Evolutionary conservation across 208 protist species (phyloP), one percentile per base, ranked within the genome.

Genomic region (Phytomonas serpens): DNA sequence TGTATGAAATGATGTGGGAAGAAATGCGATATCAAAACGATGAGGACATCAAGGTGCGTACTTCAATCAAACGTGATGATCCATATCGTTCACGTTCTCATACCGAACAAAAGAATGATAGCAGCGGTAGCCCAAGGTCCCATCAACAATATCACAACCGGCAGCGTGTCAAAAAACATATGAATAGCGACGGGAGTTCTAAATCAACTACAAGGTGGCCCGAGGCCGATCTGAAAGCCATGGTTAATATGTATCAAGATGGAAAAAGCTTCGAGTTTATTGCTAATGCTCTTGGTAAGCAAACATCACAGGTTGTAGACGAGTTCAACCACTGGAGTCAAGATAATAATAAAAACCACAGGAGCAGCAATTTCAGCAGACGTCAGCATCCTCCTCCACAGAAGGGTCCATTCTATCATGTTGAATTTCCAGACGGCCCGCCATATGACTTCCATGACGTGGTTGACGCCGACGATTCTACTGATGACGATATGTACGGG

Each of bases 251-350:
- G 91, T 96, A 96, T 71, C 85, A 93, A 72, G 91, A 96, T 70
- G 91, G 91, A 14, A 93, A 93, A 68, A 96, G 91, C 74, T 96
- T 96, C 69, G 91, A 96, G 14, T 96, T 96, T 77, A 96, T 96
- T 77, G 88, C 84, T 14, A 93, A 96, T 73, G 91, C 91, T 3
- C 77, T 96, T 11, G 85, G 86, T 40, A 93, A 93, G 65, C 52
- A 79, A 32, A 80, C 72, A n/a, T 64, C 71, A 4, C 77, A 84
- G 29, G 91, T 93, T 14, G 68, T 93, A 38, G 77, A 79, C 52
- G 87, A 92, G 77, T 96, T 96, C 78, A 96, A 96, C 72, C 80
- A 80, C 16, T 95, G 88, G 87, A 91, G 83, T 61, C 77, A 81
- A 10, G 86, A 88, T 61, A 81, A 72, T 38, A 84, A 87, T 61